Evolutionary conservation across 306 rosid genomes (phyloP), one percentile per base, ranked within the genome.

Genomic region (Fagus crenata): DNA sequence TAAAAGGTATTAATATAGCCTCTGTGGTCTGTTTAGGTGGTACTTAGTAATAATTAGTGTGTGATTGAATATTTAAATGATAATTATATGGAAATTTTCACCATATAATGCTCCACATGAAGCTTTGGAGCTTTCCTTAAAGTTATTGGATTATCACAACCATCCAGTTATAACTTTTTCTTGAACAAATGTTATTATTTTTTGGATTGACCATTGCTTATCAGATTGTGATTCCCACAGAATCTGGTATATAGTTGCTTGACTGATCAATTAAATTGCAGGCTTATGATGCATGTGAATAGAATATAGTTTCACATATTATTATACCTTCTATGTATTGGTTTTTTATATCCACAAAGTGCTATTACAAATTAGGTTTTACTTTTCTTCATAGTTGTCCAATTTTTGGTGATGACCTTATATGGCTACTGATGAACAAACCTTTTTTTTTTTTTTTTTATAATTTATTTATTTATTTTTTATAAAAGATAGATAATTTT

Each of bases 1-100:
- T 59, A 90, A 89, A 82, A 92, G 97, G 97, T 95, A 67, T 51
- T 56, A 32, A n/a, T 40, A 73, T 64, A 55, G 36, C 37, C 60
- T 67, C 58, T 60, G 14, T 54, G 77, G 67, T 43, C 58, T 67
- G 36, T 42, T 49, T 72, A 36, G 64, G 32, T 60, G 49, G 36
- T 56, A 35, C 46, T 59, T 6, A 55, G 72, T 32, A 46, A 4
- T 69, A 8, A 51, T 65, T 60, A 80, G 39, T 35, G 4, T 60
- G 28, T 13, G 31, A 37, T 37, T 37, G 9, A 17, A 36, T 9
- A 65, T 65, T 17, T 37, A 7, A 6, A 17, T 37, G 49, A 37
- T 28, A 39, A 65, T 39, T 46, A 37, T 37, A 15, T 6, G 49
- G 49, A 2, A 65, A 65, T 6, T 65, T n/a, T 65, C 28, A 65